Conservation (phyloP, 352 stramenopile species). For the Globisporangium lucens region DNA sequence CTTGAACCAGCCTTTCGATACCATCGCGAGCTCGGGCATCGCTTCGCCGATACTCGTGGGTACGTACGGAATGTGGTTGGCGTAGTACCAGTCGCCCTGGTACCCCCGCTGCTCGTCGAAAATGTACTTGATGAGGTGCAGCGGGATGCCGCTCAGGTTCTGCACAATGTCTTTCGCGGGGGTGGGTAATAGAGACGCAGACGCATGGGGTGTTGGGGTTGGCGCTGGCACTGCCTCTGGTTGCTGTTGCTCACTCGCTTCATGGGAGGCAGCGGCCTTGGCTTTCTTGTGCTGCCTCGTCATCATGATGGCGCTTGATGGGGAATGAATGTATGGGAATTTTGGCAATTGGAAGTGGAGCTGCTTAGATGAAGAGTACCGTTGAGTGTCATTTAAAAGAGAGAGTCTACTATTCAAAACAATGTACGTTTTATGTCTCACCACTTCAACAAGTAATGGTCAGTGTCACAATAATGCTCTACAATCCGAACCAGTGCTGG, state of each 20-base stretch:
- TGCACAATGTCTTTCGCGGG: background rate
- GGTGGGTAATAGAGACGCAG: background rate
- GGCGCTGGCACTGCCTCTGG: background rate
- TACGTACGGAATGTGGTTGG: background rate
- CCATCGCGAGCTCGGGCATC: background rate
- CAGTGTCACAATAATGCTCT: conserved; percentile 1
- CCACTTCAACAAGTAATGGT: background rate
- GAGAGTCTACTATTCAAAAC: background rate
- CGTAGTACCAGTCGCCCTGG: background rate
- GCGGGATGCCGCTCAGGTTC: background rate
- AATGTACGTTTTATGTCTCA: background rate
- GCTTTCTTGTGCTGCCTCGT: background rate
- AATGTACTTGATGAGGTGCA: background rate
- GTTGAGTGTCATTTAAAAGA: background rate
- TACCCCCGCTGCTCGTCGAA: background rate
- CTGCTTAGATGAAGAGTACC: background rate
- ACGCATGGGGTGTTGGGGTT: background rate
- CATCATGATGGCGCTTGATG: background rate
- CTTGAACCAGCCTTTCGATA: background rate
- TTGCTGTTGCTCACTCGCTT: background rate
- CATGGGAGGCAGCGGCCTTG: background rate
- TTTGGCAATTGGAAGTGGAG: background rate
- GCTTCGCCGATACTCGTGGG: background rate
- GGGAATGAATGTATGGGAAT: no score
- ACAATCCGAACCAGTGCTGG: conserved; percentile 45